Base-by-base conservation (phyloP, 805 yeast genomes). In the Kregervanrija delftensis region DNA sequence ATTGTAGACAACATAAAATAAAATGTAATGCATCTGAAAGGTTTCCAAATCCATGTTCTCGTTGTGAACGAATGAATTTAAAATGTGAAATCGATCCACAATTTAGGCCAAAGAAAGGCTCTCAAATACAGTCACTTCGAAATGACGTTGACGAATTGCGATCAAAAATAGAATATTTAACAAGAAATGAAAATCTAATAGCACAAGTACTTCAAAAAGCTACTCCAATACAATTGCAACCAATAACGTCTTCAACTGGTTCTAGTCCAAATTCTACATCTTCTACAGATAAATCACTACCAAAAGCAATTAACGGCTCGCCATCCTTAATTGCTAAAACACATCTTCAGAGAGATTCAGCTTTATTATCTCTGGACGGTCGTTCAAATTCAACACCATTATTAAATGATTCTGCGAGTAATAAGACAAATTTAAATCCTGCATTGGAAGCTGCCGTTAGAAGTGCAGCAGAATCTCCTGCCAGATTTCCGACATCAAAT, bases 1-100 rank as follows among this genome's bases (percentile, higher is more conserved):
- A 88, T 60, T 90, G 97, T 59, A 77, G 97, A 42, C 96, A 90
- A 60, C 96, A 89, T 62, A 90, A 90, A 64, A 88, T 90, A 61
- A 85, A 84, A 59, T 90, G 97, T 65, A 87, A 90, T 59, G 97
- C 97, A 1, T 76, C 87, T 3, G 90, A 84, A 16, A 78, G 82
- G 50, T 84, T 76, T 52, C 96, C 96, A 0, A 68, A 71, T 6
- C 85, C 96, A 0, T 90, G 97, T 61, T 75, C 83, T 13, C 65
- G 96, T 48, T 90, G 97, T 65, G 82, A 79, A 43, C 73, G 84
- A 57, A 83, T 86, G 86, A 82, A 79, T 2, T 68, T 88, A 34
- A 74, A 73, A 46, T 90, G 97, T 67, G 91, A 85, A 54, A 86
- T 90, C 17, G 96, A 90, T 63, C 96, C 96, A 1, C 83, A 83